Evolutionary conservation across 805 yeast species (phyloP), one percentile per base, ranked within the genome.

Genomic region (Zygosaccharomyces bailii): DNA sequence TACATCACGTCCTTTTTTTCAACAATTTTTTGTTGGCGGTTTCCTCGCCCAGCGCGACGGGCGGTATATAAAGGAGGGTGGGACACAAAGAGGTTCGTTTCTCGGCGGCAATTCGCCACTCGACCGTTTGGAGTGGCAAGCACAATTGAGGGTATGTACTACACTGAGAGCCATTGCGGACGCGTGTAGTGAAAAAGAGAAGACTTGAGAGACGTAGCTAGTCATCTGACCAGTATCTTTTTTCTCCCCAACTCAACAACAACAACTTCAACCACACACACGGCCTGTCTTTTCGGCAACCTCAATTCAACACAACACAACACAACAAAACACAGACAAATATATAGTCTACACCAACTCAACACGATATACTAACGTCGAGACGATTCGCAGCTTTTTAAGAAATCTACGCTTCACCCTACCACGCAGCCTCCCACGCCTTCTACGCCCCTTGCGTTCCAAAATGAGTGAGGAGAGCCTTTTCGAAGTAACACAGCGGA

Each of bases 391-490:
- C 30, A 37, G 40, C 40, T 24, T 37, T 24, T 37, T 37, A 23
- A 25, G 40, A 37, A 24, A 39, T 8, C 13, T 23, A 30, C 34
- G 42, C 20, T 30, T 20, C 35, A 29, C 11, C 13, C 23, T 39
- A 13, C 14, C 17, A 29, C 24, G 34, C 42, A 39, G 42, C 17
- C 14, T 40, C 37, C 49, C 49, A 38, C 41, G 43, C 23, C 43
- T 39, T 43, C 45, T 13, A 24, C 27, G 29, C 39, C 39, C 31
- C 32, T 20, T 25, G 32, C 30, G 27, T 37, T 37, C 14, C 16
- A 43, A 32, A 34, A 70, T 69, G 73, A 69, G 73, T 52, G 72
- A 68, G 51, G 74, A 68, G 45, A 70, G 59, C 45, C 52, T 70
- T 46, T 65, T 66, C 37, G 73, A 70, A 41, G 69, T 63, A 19